Evolutionary conservation across 768 basidiomycete species (phyloP).

Genomic region (Solioccasus polychromus): DNA sequence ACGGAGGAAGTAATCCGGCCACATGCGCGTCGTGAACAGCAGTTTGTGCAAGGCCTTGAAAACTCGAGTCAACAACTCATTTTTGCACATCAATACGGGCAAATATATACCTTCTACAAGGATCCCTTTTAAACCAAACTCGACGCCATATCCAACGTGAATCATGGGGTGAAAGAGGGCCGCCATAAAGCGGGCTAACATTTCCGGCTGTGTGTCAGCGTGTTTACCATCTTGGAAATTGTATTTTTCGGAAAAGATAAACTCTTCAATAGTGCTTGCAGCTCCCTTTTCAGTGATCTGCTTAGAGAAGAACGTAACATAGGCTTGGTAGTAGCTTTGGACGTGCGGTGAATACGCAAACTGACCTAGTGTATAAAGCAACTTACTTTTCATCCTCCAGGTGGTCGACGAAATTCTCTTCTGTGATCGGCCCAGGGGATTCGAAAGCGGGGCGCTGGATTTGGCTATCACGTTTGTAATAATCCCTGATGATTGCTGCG

Average conservation of each 20-base stretch:
- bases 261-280: constrained; percentile 19
- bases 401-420: constrained; percentile 22
- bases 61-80: too few species aligned
- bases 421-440: constrained; percentile 23
- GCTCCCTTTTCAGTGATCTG: constrained; percentile 17
- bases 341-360: neutral
- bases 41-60: constrained; percentile 23
- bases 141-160: constrained; percentile 57
- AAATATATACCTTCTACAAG: constrained; percentile 53
- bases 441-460: constrained; percentile 24
- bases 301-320: constrained; percentile 25
- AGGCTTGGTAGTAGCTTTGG: constrained; percentile 26
- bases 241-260: constrained; percentile 32
- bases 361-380: neutral
- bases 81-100: too few species aligned
- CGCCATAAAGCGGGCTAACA: constrained; percentile 53
- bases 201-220: constrained; percentile 37
- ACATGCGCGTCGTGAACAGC: constrained; percentile 33
- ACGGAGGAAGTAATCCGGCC: constrained; percentile 28
- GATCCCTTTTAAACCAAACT: constrained; percentile 62
- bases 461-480: constrained; percentile 21
- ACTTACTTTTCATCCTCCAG: constrained; percentile 29
- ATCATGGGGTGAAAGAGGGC: constrained; percentile 62
- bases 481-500: constrained; percentile 21
- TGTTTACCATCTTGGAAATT: constrained; percentile 19